phyloP scores from a whole-genome alignment of 2,329 filamentous ascomycete genomes.

The Leptographium flavum region DNA sequence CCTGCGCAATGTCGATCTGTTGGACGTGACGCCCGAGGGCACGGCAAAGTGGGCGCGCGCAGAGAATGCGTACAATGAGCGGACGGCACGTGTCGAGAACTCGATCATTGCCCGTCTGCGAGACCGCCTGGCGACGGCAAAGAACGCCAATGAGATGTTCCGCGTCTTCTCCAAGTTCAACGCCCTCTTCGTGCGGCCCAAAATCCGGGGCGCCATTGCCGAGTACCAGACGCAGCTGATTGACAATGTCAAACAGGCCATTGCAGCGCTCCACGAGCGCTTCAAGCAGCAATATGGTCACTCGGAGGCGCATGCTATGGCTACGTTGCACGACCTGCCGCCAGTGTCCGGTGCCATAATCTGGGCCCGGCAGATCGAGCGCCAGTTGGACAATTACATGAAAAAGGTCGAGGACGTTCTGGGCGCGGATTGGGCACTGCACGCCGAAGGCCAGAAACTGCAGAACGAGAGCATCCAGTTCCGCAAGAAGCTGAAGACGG shows the following conservation, averaged over 20 bases:
- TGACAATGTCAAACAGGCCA: constrained; percentile 94
- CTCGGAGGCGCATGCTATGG: constrained; percentile 96
- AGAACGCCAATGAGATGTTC: constrained; percentile 99
- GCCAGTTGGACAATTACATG: constrained; percentile 93
- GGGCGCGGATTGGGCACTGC: constrained; percentile 84
- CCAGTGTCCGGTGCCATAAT: constrained; percentile 96
- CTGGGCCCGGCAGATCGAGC: constrained; percentile 93
- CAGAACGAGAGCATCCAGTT: constrained; percentile 86
- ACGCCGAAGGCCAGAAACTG: constrained; percentile 88
- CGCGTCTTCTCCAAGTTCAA: constrained; percentile 99
- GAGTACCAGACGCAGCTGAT: constrained; percentile 98
- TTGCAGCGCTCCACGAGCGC: constrained; percentile 80
- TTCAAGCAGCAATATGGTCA: constrained; percentile 99
- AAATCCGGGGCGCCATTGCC: constrained; percentile 93
- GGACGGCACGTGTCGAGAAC: constrained; percentile 93
- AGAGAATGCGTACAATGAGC: constrained; percentile 92
- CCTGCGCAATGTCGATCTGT: constrained; percentile 83
- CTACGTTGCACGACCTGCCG: constrained; percentile 85
- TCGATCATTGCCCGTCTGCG: constrained; percentile 91
- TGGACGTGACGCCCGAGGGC: constrained; percentile 82
- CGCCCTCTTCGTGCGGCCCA: constrained; percentile 93
- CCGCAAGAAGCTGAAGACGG: constrained; percentile 88
- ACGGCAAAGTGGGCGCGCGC: constrained; percentile 87
- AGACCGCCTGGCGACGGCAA: constrained; percentile 85
- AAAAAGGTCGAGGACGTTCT: constrained; percentile 97